Evolutionary conservation across 495 filamentous ascomycete genomes (phyloP).

Genomic region (Staphylotrichum longicolle): DNA sequence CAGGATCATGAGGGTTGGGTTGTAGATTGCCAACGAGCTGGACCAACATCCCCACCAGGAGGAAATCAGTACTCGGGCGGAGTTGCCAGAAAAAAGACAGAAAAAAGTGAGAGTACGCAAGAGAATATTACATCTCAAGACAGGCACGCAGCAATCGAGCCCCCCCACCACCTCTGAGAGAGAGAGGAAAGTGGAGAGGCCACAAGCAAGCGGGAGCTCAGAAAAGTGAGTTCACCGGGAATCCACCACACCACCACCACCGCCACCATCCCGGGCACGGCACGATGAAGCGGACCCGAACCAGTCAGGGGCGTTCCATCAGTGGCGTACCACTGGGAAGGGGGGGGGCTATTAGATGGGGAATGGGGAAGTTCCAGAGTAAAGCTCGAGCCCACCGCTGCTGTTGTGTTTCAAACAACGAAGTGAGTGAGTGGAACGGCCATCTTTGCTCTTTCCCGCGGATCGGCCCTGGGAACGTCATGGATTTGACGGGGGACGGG

Average conservation of each 20-base stretch:
- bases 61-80: slow-evolving; percentile 12
- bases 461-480: slow-evolving; percentile 2
- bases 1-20: neutral
- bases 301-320: slow-evolving; percentile 6
- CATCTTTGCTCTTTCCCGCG: slow-evolving; percentile 2
- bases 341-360: neutral
- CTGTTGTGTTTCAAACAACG: slow-evolving; percentile 24
- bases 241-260: too few relatives aligned
- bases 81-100: slow-evolving; percentile 7
- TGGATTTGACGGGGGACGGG: neutral
- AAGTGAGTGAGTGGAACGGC: slow-evolving; percentile 20
- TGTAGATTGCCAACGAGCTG: slow-evolving; percentile 9
- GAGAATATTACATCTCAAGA: slow-evolving; percentile 24
- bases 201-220: slow-evolving; percentile 1
- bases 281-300: slow-evolving; percentile 1
- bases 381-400: slow-evolving; percentile 4
- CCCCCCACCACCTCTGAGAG: neutral
- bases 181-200: neutral
- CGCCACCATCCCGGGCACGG: slow-evolving; percentile 3
- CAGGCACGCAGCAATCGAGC: slow-evolving; percentile 21
- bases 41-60: slow-evolving; percentile 13
- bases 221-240: neutral
- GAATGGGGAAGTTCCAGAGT: neutral
- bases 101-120: slow-evolving; percentile 17
- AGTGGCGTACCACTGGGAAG: neutral